Percentiles rank a stretch among this genome's conserved stretches.
Evolutionary conservation across 805 yeast genomes (phyloP).

Genomic region (Cyberlindnera subsufficiens): DNA sequence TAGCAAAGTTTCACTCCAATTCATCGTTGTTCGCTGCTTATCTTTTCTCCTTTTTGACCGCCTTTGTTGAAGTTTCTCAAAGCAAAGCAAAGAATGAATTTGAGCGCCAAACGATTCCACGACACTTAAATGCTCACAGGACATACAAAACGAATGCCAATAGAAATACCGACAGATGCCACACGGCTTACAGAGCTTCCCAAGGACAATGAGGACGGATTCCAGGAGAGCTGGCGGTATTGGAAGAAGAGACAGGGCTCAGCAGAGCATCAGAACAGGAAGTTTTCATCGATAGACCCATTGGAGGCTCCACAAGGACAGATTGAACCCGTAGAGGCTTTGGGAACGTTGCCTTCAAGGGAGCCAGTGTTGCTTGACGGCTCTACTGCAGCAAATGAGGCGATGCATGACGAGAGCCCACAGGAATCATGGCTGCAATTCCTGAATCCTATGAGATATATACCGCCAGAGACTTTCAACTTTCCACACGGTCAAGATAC

Average conservation of each 20-base stretch:
- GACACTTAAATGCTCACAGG: no score
- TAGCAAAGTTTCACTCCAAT: constrained; percentile 9
- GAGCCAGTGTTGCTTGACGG: not conserved
- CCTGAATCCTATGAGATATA: constrained; percentile 7
- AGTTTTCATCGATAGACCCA: constrained; percentile 16
- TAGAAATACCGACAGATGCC: not conserved
- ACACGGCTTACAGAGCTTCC: not conserved
- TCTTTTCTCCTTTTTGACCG: not conserved
- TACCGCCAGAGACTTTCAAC: constrained; percentile 4
- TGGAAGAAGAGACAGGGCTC: constrained; percentile 22
- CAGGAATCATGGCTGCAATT: constrained; percentile 8
- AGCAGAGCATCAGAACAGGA: constrained; percentile 12
- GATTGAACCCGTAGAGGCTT: not conserved
- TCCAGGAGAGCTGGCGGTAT: constrained; percentile 16
- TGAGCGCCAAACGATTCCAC: no score
- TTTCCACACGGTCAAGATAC: not conserved
- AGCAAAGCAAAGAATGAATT: not conserved
- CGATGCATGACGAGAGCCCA: not conserved
- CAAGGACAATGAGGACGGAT: constrained; percentile 1
- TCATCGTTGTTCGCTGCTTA: not conserved
- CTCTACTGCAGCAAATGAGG: not conserved
- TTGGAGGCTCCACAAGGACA: not conserved
- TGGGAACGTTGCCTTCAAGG: not conserved
- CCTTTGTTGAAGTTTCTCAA: not conserved
- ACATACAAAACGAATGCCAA: not conserved